These are phyloP conservation scores for Saccharomyces eubayanus DNA, from an alignment of 805 yeast species.

Conservation along the genomic window DNA sequence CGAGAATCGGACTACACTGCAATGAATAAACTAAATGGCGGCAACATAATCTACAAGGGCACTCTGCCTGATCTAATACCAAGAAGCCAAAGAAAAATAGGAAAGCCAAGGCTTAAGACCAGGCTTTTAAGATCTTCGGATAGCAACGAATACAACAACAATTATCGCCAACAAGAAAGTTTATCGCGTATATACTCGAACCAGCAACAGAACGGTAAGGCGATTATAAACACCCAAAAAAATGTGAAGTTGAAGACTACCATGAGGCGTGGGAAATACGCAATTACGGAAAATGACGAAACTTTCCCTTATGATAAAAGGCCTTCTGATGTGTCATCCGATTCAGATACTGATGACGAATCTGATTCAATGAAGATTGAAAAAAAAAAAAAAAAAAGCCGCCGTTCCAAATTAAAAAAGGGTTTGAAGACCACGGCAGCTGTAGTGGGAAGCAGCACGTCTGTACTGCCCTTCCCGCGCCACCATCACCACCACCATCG, in stretches of 20 bases:
- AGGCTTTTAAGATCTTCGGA: constrained; percentile 5
- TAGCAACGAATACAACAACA: not conserved
- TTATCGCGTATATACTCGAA: not conserved
- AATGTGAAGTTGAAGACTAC: not conserved
- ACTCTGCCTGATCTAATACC: constrained; percentile 24
- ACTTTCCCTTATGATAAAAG: not conserved
- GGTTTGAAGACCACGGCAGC: constrained; percentile 12
- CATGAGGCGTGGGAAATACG: not conserved
- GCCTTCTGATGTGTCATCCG: not conserved
- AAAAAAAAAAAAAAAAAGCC: constrained; percentile 6
- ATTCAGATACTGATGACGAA: constrained; percentile 9
- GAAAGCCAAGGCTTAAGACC: constrained; percentile 12
- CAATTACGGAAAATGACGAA: not conserved
- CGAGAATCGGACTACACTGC: not conserved
- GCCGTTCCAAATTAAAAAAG: constrained; percentile 7
- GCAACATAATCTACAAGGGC: constrained; percentile 18
- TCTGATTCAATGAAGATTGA: constrained; percentile 6
- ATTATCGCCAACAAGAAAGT: constrained; percentile 2
- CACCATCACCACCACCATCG: constrained; percentile 9
- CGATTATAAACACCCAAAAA: constrained; percentile 1
- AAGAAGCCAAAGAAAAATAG: constrained; percentile 14
- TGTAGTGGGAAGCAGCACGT: constrained; percentile 5
- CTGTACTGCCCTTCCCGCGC: constrained; percentile 3
- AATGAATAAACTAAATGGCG: constrained; percentile 3
- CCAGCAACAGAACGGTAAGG: not conserved